A percentile compares a stretch with the other conserved stretches of the same genome.
phyloP scores from a whole-genome alignment of 2,329 filamentous ascomycete genomes.

The Lasiodiplodia sp. region DNA sequence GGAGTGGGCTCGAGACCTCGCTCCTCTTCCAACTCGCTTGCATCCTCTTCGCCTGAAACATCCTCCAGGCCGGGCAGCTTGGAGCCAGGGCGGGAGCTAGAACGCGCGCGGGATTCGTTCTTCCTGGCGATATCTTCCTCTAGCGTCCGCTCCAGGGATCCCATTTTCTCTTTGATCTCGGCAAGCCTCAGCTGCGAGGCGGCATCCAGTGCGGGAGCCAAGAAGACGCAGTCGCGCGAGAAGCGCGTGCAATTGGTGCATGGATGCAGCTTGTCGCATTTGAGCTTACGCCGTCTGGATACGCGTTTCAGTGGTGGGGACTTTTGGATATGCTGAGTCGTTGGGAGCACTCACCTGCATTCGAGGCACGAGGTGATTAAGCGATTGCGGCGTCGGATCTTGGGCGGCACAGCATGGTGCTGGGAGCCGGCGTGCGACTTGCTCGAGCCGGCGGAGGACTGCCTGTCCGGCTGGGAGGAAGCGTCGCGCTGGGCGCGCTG shows the following conservation, averaged over 20 bases:
- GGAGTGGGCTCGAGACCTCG: conserved; percentile 68
- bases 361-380: conserved; percentile 49
- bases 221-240: conserved; percentile 65
- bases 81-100: conserved; percentile 30
- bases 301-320: conserved; percentile 50
- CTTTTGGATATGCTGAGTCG: not conserved
- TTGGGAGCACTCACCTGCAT: conserved; percentile 34
- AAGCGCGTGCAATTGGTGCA: conserved; percentile 71
- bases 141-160: conserved; percentile 71
- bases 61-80: conserved; percentile 50
- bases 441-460: conserved; percentile 13
- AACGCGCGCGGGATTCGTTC: conserved; percentile 21
- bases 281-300: conserved; percentile 74
- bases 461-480: conserved; percentile 9
- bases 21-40: conserved; percentile 59
- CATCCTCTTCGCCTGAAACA: conserved; percentile 64
- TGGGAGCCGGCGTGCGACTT: conserved; percentile 17
- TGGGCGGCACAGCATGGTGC: conserved; percentile 31
- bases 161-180: conserved; percentile 81
- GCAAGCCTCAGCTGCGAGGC: conserved; percentile 73
- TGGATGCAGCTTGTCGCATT: conserved; percentile 76
- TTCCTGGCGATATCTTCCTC: conserved; percentile 71
- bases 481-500: conserved; percentile 14
- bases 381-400: conserved; percentile 47
- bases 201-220: conserved; percentile 72